Conservation (phyloP, 768 basidiomycete genomes). For the Podaxis sp. region DNA sequence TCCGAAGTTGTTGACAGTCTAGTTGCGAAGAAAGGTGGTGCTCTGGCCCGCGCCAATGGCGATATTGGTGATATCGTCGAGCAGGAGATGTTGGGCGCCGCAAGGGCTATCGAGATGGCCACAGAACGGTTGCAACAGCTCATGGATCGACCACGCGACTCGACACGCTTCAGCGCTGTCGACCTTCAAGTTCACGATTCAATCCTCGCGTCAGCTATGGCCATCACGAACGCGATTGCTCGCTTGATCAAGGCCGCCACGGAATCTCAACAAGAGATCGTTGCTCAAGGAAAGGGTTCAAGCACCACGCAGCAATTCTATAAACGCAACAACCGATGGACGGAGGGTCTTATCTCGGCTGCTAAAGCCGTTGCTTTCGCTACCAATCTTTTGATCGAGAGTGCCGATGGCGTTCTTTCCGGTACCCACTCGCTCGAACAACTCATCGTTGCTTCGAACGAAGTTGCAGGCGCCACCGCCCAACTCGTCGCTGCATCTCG, state of each 20-base stretch:
- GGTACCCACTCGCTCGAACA: slow-evolving; percentile 98
- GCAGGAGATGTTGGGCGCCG: slow-evolving; percentile 93
- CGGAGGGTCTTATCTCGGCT: slow-evolving; percentile 96
- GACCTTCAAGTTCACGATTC: slow-evolving; percentile 98
- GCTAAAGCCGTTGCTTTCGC: slow-evolving; percentile 98
- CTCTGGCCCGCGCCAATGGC: slow-evolving; percentile 76
- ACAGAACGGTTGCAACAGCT: slow-evolving; percentile 88
- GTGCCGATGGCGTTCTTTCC: slow-evolving; percentile 94
- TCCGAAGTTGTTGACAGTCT: slow-evolving; percentile 86
- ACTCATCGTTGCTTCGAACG: slow-evolving; percentile 99
- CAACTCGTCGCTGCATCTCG: slow-evolving; percentile 98
- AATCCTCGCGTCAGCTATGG: slow-evolving; percentile 89
- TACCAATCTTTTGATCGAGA: slow-evolving; percentile 92
- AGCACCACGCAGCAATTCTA: slow-evolving; percentile 95
- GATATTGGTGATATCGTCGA: slow-evolving; percentile 96
- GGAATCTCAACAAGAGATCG: slow-evolving; percentile 97
- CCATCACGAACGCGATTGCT: slow-evolving; percentile 93
- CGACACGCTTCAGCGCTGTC: slow-evolving; percentile 82
- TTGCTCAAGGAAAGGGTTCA: slow-evolving; percentile 91
- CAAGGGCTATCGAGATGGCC: slow-evolving; percentile 89
- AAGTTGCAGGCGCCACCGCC: slow-evolving; percentile 94
- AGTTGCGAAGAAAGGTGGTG: slow-evolving; percentile 76
- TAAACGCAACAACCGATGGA: slow-evolving; percentile 99
- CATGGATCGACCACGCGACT: slow-evolving; percentile 88
- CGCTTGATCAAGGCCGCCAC: slow-evolving; percentile 96